Percentiles rank a stretch among this genome's conserved stretches.
phyloP scores from a whole-genome alignment of 1,139 yeast species.

The Debaryomyces fabryi region DNA sequence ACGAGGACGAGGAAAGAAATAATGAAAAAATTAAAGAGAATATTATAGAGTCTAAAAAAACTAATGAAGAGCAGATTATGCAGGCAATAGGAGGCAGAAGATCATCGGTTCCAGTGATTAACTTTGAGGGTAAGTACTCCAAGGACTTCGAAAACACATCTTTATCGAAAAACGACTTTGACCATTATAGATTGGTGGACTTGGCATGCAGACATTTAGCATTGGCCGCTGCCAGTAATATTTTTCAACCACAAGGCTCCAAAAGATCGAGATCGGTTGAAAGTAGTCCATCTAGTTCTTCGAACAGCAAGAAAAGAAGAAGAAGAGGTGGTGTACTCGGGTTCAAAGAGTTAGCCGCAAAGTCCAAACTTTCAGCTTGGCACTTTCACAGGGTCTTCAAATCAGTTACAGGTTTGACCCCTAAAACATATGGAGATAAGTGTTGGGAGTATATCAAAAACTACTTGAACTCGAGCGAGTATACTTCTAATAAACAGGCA shows the following conservation, averaged over 20 bases:
- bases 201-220: slow-evolving; percentile 86
- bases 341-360: slow-evolving; percentile 84
- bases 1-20: slow-evolving; percentile 49
- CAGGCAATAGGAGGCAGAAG: slow-evolving; percentile 27
- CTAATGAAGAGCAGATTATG: slow-evolving; percentile 31
- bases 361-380: slow-evolving; percentile 88
- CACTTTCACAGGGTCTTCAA: slow-evolving; percentile 90
- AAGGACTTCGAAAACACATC: slow-evolving; percentile 30
- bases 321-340: slow-evolving; percentile 86
- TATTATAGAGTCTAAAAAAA: slow-evolving; percentile 34
- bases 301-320: slow-evolving; percentile 43
- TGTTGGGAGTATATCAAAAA: slow-evolving; percentile 71
- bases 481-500: slow-evolving; percentile 14
- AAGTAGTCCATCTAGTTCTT: slow-evolving; percentile 15
- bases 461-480: slow-evolving; percentile 25
- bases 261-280: slow-evolving; percentile 24
- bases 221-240: slow-evolving; percentile 70
- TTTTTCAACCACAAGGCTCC: slow-evolving; percentile 30
- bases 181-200: slow-evolving; percentile 71
- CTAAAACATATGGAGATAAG: slow-evolving; percentile 86
- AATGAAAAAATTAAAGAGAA: slow-evolving; percentile 42
- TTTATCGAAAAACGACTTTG: slow-evolving; percentile 60
- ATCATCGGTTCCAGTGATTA: slow-evolving; percentile 32
- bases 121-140: slow-evolving; percentile 26
- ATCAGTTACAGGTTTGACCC: slow-evolving; percentile 82